Base-by-base conservation (phyloP, 2,329 filamentous ascomycete species). In the Fusarium sp. region DNA sequence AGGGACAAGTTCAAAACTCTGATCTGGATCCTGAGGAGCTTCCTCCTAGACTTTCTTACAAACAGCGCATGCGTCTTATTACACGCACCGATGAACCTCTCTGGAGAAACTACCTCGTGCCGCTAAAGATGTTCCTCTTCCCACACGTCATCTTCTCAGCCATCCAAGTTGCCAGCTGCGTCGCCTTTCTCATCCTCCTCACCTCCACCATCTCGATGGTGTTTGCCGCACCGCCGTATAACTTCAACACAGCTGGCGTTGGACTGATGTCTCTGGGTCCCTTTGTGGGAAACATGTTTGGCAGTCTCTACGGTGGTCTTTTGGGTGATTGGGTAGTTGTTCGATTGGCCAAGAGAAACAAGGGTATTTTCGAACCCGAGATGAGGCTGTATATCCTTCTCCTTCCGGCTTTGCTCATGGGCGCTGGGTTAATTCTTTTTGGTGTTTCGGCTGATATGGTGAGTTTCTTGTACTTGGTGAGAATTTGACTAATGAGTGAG, bases 361-460 rank as follows among this genome's bases (percentile, higher is more conserved):
- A 71, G 2, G 81, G 80, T 2, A 73, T 79, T 7, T 82, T 79
- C 46, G 81, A 83, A 58, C 81, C 81, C 0, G 81, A 83, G 62
- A 82, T 82, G 76, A 75, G 81, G 2, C 68, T 83, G 10, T 79
- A 76, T 25, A 32, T 68, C 13, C 25, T 75, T 2, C 15, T 69
- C 7, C 14, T 74, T 1, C 77, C 79, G 1, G 73, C 76, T 0
- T 6, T 81, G 0, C 35, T 72, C 2, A 73, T 77, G 71, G 72
- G 76, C 1, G 78, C 71, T 1, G 80, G 80, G 0, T 39, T 80
- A 4, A 74, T 78, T 3, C 74, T 82, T 59, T 82, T 81, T 62
- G 80, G 80, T 2, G 65, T 70, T 2, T 79, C 79, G 0, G 68
- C 77, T 3, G 72, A 75, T 5, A 64, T 71, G 50, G 79, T 80